Conservation (phyloP, 805 yeast genomes). For the Barnettozyma salicaria region DNA sequence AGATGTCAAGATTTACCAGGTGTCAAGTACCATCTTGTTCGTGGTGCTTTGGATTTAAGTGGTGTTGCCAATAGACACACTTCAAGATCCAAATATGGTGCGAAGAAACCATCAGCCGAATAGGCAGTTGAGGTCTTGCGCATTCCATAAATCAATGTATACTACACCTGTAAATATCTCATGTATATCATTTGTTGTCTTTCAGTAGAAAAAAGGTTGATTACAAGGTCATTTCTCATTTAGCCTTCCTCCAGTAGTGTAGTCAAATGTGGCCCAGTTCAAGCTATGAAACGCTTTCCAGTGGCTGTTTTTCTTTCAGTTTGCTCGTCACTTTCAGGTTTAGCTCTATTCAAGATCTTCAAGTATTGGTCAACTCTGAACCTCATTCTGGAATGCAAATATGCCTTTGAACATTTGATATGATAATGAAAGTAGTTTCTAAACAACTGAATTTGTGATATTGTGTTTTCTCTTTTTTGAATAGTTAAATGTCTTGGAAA, state of each 20-base stretch:
- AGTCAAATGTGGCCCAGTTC: background rate
- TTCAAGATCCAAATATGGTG: conserved; percentile 91
- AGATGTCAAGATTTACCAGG: conserved; percentile 98
- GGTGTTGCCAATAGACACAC: conserved; percentile 92
- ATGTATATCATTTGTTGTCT: conserved; percentile 4
- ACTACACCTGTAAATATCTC: conserved; percentile 10
- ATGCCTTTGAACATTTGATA: conserved; percentile 96
- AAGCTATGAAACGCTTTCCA: conserved; percentile 26
- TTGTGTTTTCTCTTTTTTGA: conserved; percentile 75
- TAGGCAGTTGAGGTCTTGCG: conserved; percentile 5
- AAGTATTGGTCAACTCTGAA: conserved; percentile 88
- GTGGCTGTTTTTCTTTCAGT: conserved; percentile 36
- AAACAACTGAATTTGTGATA: conserved; percentile 86
- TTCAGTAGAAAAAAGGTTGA: no score
- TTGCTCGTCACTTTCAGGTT: conserved; percentile 82
- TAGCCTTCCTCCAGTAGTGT: background rate
- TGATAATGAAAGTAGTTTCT: conserved; percentile 98
- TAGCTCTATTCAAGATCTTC: conserved; percentile 93
- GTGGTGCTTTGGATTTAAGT: conserved; percentile 90
- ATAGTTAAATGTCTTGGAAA: conserved; percentile 72
- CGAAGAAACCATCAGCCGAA: conserved; percentile 66
- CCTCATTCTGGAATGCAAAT: conserved; percentile 98
- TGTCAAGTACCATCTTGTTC: conserved; percentile 86
- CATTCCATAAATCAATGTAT: background rate
- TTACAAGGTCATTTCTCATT: no score